Conservation (phyloP, 352 stramenopile genomes). For the Phytophthora tubulina region DNA sequence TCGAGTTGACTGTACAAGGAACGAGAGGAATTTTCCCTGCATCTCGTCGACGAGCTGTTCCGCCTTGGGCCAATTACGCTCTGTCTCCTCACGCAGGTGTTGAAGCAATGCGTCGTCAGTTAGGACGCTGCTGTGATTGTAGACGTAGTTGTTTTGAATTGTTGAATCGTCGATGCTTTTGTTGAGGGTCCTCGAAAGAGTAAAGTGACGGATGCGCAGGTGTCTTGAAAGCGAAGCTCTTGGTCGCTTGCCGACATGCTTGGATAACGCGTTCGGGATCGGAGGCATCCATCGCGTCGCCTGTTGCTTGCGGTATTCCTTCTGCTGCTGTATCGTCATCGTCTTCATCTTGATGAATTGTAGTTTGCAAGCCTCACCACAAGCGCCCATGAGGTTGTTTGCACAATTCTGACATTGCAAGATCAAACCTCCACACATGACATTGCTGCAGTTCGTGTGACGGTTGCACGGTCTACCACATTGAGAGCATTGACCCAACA, state of each 20-base stretch:
- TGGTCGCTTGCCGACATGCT: constrained; percentile 32
- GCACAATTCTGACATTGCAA: constrained; percentile 62
- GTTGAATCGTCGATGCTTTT: constrained; percentile 44
- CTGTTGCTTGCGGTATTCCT: constrained; percentile 64
- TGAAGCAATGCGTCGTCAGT: constrained; percentile 46
- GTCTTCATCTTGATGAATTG: constrained; percentile 57
- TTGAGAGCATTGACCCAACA: constrained; percentile 69
- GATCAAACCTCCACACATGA: constrained; percentile 67
- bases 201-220: constrained; percentile 29
- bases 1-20: constrained; percentile 82
- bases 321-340: constrained; percentile 55
- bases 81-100: constrained; percentile 53
- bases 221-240: constrained; percentile 38
- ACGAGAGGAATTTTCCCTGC: constrained; percentile 68
- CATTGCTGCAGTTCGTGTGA: constrained; percentile 62
- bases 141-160: constrained; percentile 39
- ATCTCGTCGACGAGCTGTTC: constrained; percentile 72
- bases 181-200: constrained; percentile 35
- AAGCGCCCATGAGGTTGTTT: constrained; percentile 44
- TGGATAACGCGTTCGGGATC: constrained; percentile 49
- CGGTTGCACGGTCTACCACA: constrained; percentile 58
- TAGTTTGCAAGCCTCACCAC: constrained; percentile 55
- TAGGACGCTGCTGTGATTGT: constrained; percentile 36
- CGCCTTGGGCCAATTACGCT: constrained; percentile 50
- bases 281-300: constrained; percentile 50